Base-by-base conservation (phyloP, 2,329 filamentous ascomycete species). In the Rutstroemia sp. region DNA sequence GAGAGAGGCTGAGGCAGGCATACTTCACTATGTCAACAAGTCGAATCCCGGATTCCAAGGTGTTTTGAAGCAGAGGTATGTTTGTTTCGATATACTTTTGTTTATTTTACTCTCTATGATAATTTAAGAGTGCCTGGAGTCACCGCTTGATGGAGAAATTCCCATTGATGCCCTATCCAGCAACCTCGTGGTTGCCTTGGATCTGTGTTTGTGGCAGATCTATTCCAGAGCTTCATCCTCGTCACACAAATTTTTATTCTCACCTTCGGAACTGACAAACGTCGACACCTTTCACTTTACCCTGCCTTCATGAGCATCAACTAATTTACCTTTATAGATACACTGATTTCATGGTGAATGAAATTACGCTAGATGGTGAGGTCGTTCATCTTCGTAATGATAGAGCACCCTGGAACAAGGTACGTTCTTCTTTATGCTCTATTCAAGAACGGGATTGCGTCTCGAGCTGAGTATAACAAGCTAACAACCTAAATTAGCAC, bases 321-420 rank as follows among this genome's bases (percentile, higher is more conserved):
- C 27, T 56, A 45, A 45, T 53, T 49, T 50, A 57, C 51, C 56
- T 34, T 16, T 17, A 12, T 52, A 83, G 83, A 69, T 89, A 88
- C 67, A 87, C 84, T 8, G 86, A 89, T 68, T 89, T 89, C 68
- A 68, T 87, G 62, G 86, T 89, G 64, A 88, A 89, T 65, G 86
- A 89, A 70, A 86, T 89, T 60, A 70, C 79, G 8, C 78, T 79
- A 3, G 77, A 79, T 64, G 86, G 86, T 27, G 69, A 79, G 60
- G 83, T 88, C 25, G 68, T 85, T 55, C 84, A 87, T 70, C 72
- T 89, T 56, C 76, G 70, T 50, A 76, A 74, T 54, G 63, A 64
- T 30, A 38, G 64, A 25, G 61, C 60, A 39, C 58, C 62, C 21
- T 56, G 56, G 14, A 37, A 9, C 12, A 34, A 54, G 58, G 44